These are phyloP conservation scores for Peniophora sp. DNA, from an alignment of 1,284 basidiomycete genomes.

Conservation along the genomic window DNA sequence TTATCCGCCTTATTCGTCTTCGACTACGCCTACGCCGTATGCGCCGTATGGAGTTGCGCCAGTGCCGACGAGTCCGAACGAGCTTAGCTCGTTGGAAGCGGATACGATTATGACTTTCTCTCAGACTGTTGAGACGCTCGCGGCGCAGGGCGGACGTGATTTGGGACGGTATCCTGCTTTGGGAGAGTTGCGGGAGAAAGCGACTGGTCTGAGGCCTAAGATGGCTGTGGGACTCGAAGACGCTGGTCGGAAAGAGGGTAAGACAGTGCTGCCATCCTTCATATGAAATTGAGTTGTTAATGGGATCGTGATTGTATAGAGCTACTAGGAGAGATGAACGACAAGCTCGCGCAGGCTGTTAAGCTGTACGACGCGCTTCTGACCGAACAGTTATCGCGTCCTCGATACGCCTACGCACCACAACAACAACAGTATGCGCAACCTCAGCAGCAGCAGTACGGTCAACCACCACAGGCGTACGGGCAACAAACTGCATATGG, in stretches of 20 bases:
- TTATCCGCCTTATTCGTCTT: conserved; percentile 11
- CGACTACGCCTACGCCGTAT: not conserved
- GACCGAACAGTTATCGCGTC: conserved; percentile 74
- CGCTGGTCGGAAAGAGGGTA: conserved; percentile 77
- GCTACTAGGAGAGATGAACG: conserved; percentile 86
- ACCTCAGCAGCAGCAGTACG: conserved; percentile 9
- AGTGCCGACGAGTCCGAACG: conserved; percentile 38
- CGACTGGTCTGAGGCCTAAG: conserved; percentile 75
- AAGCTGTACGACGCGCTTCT: conserved; percentile 84
- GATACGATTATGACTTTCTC: conserved; percentile 86
- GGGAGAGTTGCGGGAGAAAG: conserved; percentile 79
- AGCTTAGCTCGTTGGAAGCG: conserved; percentile 71
- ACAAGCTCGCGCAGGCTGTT: conserved; percentile 87
- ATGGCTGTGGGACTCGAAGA: conserved; percentile 83
- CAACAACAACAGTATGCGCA: conserved; percentile 15
- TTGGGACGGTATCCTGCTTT: conserved; percentile 77
- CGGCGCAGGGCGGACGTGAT: conserved; percentile 71
- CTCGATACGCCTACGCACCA: conserved; percentile 47
- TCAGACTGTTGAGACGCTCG: conserved; percentile 82
- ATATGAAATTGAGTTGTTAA: not conserved
- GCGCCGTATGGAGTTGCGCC: conserved; percentile 25
- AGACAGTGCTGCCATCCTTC: conserved; percentile 1
- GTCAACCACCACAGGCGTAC: conserved; percentile 9
- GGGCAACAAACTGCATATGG: conserved; percentile 7
- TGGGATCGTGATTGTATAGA: conserved; percentile 40